These are phyloP conservation scores for Plasmodium coatneyi DNA, from an alignment of 169 alveolate genomes.

Conservation along the genomic window DNA sequence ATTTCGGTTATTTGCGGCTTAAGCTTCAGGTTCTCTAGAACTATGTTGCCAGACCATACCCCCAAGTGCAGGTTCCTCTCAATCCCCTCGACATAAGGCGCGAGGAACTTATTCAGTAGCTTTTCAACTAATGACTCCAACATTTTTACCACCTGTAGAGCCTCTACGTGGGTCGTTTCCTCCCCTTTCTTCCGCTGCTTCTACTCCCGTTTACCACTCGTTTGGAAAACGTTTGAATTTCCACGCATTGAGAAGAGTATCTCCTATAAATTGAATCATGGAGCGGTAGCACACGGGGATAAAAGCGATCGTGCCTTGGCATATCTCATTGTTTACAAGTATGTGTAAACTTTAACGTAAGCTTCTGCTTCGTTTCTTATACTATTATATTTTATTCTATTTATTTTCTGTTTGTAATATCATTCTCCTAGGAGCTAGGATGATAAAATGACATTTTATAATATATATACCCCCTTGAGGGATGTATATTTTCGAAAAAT, in stretches of 20 bases:
- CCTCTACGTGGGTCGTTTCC: not conserved
- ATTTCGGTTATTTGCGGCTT: conserved; percentile 87
- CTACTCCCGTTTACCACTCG: not conserved
- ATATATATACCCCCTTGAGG: not conserved
- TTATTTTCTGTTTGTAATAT: not conserved
- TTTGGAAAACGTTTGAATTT: not conserved
- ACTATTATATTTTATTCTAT: no score
- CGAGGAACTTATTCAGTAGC: conserved; percentile 87
- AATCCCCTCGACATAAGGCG: conserved; percentile 90
- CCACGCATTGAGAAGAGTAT: not conserved
- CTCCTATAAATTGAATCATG: not conserved
- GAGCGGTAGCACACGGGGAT: not conserved
- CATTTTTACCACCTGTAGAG: conserved; percentile 76
- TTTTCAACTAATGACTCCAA: conserved; percentile 88
- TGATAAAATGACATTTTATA: not conserved
- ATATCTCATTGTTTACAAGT: not conserved
- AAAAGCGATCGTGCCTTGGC: not conserved
- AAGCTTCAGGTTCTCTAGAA: conserved; percentile 83
- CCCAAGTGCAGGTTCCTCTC: conserved; percentile 88
- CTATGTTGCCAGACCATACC: conserved; percentile 91
- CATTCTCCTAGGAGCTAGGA: not conserved
- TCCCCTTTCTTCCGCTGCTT: not conserved
- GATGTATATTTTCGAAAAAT: not conserved
- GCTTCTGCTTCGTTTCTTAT: not conserved
- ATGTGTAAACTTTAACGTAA: not conserved